Evolutionary conservation across 2,329 filamentous ascomycete genomes (phyloP), one percentile per base, ranked within the genome.

Genomic region (Periconia sp.): DNA sequence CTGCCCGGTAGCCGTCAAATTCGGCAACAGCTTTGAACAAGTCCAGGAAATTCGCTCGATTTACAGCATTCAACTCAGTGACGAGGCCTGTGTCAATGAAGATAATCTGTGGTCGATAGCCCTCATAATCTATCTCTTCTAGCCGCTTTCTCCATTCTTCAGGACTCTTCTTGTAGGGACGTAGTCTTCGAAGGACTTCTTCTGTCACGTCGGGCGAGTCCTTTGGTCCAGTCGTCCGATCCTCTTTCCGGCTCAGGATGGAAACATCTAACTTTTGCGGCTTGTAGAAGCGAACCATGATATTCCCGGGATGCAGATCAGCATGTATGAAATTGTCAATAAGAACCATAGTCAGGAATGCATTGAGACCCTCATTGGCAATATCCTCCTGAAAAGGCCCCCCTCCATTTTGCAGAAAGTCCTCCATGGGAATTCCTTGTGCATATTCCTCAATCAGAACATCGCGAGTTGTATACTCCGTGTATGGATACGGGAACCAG

Each of bases 281-380:
- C 61, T 92, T 85, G 72, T 97, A 96, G 75, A 99, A 99, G 51
- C 95, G 90, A 33, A 99, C 92, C 92, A 99, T 97, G 72, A 99
- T 97, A 68, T 99, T 99, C 18, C 94, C 94, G 0, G 94, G 94
- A 66, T 99, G 94, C 21, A 99, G 75, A 66, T 99, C 94, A 4
- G 94, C 92, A 65, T 99, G 94, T 18, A 96, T 86, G 68, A 99
- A 99, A 68, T 99, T 99, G 70, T 99, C 94, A 26, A 99, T 86
- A 10, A 99, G 79, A 12, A 99, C 76, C 94, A 99, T 99, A 61
- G 92, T 89, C 36, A 99, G 74, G 70, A 99, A 99, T 3, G 92
- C 92, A 66, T 99, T 92, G 0, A 99, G 81, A 0, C 94, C 94
- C 73, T 97, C 92, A 44, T 95, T 86, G 3, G 94, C 92, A 50